A percentile compares a stretch with the other conserved stretches of the same genome.
phyloP scores from a whole-genome alignment of 1,284 basidiomycete genomes.

The Ustilago tritici region DNA sequence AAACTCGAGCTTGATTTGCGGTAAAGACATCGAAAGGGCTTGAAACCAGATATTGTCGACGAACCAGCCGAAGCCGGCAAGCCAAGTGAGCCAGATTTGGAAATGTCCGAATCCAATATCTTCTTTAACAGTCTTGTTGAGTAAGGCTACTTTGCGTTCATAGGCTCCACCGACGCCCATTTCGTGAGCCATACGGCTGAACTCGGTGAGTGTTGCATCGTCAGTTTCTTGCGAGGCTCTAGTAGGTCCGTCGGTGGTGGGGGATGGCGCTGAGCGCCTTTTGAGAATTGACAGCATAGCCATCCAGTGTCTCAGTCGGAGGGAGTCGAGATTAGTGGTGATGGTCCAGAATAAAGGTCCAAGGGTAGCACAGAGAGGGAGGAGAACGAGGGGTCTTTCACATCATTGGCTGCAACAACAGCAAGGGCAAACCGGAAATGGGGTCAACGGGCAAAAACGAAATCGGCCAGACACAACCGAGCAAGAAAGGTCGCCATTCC shows the following conservation, averaged over 20 bases:
- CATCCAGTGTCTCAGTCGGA: background rate
- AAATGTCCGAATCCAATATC: constrained; percentile 76
- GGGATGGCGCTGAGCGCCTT: constrained; percentile 11
- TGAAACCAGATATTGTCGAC: constrained; percentile 70
- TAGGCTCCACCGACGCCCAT: constrained; percentile 57
- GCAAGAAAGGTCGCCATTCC: background rate
- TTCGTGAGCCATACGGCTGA: constrained; percentile 55
- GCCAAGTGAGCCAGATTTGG: constrained; percentile 75
- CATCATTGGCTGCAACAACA: background rate
- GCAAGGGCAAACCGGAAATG: background rate
- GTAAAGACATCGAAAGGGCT: constrained; percentile 59
- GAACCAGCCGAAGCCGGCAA: constrained; percentile 75
- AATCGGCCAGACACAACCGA: background rate
- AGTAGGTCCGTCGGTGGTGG: background rate
- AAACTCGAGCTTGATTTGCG: constrained; percentile 62
- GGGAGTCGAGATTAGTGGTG: background rate
- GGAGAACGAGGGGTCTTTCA: background rate
- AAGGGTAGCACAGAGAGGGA: background rate
- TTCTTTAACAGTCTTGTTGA: constrained; percentile 62
- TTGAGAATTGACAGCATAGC: constrained; percentile 3
- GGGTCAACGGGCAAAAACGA: background rate
- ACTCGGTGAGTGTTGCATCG: constrained; percentile 36
- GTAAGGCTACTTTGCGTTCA: constrained; percentile 60
- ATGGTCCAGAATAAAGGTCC: background rate
- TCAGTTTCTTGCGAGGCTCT: constrained; percentile 34